Evolutionary conservation across 768 basidiomycete species (phyloP).

Genomic region (Boletus pseudo-olivaceus): DNA sequence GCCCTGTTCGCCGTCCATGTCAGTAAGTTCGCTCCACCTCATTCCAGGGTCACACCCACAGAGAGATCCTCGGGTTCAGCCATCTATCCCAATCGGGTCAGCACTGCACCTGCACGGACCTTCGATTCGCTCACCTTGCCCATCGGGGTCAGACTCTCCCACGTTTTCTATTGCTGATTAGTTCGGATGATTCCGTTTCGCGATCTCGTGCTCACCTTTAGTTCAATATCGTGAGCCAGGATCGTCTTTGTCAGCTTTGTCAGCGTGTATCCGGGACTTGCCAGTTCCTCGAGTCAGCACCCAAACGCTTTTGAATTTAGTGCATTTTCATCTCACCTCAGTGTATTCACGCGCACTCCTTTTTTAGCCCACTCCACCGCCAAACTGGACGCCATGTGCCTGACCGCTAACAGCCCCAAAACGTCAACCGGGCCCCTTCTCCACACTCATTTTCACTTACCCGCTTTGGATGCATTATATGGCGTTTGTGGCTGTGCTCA

Average conservation of each 20-base stretch:
- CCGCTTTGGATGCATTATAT: constrained; percentile 95
- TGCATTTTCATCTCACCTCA: constrained; percentile 47
- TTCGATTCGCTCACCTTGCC: constrained; percentile 57
- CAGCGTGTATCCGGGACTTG: constrained; percentile 90
- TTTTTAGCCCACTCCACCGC: constrained; percentile 96
- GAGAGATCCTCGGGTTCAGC: constrained; percentile 92
- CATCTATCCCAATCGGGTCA: constrained; percentile 48
- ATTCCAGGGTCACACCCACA: constrained; percentile 37
- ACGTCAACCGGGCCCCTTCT: neutral
- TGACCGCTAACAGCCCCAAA: constrained; percentile 55
- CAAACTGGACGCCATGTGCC: constrained; percentile 89
- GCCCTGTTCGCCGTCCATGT: constrained; percentile 49
- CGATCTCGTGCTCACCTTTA: constrained; percentile 52
- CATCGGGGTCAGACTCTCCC: constrained; percentile 85
- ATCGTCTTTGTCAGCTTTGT: constrained; percentile 87
- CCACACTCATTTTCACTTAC: constrained; percentile 33
- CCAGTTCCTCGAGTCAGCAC: constrained; percentile 1
- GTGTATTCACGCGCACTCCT: constrained; percentile 79
- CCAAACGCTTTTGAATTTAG: neutral
- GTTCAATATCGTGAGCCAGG: constrained; percentile 65
- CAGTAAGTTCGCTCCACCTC: neutral
- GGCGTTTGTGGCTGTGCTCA: constrained; percentile 74
- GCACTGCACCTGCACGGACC: no score
- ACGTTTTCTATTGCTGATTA: constrained; percentile 55
- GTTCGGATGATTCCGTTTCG: neutral